A percentile compares a stretch with the other conserved stretches of the same genome.
Evolutionary conservation across 495 filamentous ascomycete species (phyloP).

Genomic region (Aspergillus mulundensis): DNA sequence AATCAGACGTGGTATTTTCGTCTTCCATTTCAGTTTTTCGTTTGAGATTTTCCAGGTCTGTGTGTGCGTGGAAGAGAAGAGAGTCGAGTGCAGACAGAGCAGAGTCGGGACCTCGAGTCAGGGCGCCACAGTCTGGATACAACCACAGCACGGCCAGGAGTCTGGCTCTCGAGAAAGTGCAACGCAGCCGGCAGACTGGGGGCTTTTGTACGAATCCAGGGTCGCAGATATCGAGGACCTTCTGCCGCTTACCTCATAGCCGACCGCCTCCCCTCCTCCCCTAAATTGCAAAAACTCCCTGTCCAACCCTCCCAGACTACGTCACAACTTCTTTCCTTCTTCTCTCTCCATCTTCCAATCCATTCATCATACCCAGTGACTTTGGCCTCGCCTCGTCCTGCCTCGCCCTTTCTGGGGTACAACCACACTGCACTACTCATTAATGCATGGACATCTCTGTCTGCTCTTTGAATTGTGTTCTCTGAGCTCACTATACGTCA

Average conservation of each 20-base stretch:
- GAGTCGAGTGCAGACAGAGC: neutral
- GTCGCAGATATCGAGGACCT: constrained; percentile 22
- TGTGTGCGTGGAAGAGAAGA: neutral
- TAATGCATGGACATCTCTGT: constrained; percentile 9
- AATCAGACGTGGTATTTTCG: neutral
- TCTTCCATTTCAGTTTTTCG: neutral
- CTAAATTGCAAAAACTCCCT: constrained; percentile 22
- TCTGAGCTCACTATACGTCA: constrained; percentile 9
- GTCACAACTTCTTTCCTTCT: constrained; percentile 32
- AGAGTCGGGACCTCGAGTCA: neutral
- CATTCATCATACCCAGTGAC: constrained; percentile 6
- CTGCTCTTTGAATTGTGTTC: constrained; percentile 6
- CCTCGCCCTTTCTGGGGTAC: constrained; percentile 11
- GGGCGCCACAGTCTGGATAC: neutral
- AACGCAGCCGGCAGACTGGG: constrained; percentile 17
- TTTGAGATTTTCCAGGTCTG: neutral
- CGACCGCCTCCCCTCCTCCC: constrained; percentile 27
- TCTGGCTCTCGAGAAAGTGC: constrained; percentile 8
- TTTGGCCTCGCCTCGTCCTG: neutral
- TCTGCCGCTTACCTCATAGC: constrained; percentile 21
- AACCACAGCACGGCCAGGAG: neutral
- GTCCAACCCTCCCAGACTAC: constrained; percentile 27
- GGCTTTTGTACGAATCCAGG: constrained; percentile 24
- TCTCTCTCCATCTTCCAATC: constrained; percentile 12
- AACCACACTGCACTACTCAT: neutral